Percentiles rank a stretch among this genome's conserved stretches.
Conservation (phyloP, 225 moss, liverwort and hornwort genomes). For the Takakia lepidozioides region DNA sequence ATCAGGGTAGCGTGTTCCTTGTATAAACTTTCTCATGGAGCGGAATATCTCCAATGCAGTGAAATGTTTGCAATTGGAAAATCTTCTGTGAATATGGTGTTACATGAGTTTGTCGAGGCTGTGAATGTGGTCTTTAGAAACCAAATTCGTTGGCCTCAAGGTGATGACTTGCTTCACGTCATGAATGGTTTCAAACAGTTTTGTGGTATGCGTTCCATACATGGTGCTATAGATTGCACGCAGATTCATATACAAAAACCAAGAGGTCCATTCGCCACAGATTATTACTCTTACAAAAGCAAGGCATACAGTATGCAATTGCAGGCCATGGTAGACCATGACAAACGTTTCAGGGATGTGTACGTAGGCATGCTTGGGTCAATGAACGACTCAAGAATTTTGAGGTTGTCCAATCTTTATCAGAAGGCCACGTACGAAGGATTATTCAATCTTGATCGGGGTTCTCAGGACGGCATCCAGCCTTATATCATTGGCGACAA, state of each 20-base stretch:
- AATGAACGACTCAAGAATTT: background rate
- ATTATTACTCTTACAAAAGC: background rate
- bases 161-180: background rate
- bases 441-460: too few relatives aligned
- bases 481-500: too few relatives aligned
- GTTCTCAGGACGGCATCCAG: too few relatives aligned
- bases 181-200: background rate
- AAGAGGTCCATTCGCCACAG: background rate
- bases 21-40: too few relatives aligned
- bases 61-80: slow-evolving; percentile 1
- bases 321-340: background rate
- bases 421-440: too few relatives aligned
- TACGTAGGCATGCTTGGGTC: background rate
- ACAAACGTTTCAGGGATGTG: background rate
- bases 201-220: background rate
- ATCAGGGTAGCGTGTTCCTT: background rate
- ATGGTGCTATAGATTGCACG: background rate
- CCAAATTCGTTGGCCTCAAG: background rate
- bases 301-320: background rate
- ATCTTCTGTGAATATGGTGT: background rate
- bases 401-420: too few relatives aligned
- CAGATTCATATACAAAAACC: background rate
- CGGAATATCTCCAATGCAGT: background rate
- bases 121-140: background rate
- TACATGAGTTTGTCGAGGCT: background rate